These are phyloP conservation scores for Xenoacremonium recifei DNA, from an alignment of 2,329 filamentous ascomycete genomes.

Conservation along the genomic window DNA sequence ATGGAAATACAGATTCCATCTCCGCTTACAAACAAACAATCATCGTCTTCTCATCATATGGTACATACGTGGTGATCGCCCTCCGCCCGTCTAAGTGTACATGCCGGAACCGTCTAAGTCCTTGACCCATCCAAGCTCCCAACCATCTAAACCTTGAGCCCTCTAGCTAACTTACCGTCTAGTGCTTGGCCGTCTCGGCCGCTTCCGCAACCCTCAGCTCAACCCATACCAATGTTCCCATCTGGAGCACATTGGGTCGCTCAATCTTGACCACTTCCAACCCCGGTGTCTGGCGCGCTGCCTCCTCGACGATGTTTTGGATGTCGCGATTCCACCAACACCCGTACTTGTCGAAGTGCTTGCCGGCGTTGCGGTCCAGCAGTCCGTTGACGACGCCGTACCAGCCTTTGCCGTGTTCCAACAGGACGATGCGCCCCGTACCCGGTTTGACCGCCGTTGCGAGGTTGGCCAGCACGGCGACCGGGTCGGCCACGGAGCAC, in stretches of 20 bases:
- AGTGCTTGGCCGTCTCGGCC: conserved; percentile 14
- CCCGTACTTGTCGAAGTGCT: conserved; percentile 59
- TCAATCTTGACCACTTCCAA: conserved; percentile 56
- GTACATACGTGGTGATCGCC: too few relatives aligned
- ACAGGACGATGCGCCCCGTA: conserved; percentile 57
- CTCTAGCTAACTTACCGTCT: conserved; percentile 1
- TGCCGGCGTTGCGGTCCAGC: conserved; percentile 53
- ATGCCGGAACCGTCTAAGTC: too few relatives aligned
- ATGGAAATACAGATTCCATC: conserved; percentile 18
- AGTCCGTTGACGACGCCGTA: conserved; percentile 54
- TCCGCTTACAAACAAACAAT: conserved; percentile 3
- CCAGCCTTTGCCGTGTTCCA: conserved; percentile 61
- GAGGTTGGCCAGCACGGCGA: conserved; percentile 51
- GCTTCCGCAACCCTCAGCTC: conserved; percentile 52
- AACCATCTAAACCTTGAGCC: too few relatives aligned
- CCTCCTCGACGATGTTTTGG: conserved; percentile 51
- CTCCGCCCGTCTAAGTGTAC: too few relatives aligned
- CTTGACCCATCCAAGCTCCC: too few relatives aligned
- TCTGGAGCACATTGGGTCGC: conserved; percentile 50
- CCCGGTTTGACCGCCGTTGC: conserved; percentile 50
- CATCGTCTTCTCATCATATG: too few relatives aligned
- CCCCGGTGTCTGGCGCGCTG: conserved; percentile 46
- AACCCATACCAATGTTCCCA: conserved; percentile 58
- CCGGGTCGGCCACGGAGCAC: conserved; percentile 60
- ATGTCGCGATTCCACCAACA: conserved; percentile 71